Evolutionary conservation across 345 rosid genomes (phyloP).

Genomic region (Carallia brachiata): DNA sequence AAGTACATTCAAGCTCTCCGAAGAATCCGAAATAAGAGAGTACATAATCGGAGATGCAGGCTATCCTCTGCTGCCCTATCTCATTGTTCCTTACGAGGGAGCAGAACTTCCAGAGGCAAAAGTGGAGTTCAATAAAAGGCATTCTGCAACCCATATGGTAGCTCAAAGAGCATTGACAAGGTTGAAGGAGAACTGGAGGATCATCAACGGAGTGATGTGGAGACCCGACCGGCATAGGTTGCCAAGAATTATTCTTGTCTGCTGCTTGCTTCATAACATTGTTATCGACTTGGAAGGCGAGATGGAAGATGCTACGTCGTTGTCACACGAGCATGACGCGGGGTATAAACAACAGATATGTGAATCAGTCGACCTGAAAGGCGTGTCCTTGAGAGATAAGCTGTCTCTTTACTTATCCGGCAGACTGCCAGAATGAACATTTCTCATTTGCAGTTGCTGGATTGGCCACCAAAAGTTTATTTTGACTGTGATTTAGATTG

Average conservation of each 20-base stretch:
- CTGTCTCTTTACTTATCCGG: constrained; percentile 40
- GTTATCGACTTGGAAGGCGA: constrained; percentile 52
- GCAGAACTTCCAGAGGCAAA: constrained; percentile 35
- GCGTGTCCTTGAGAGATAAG: constrained; percentile 44
- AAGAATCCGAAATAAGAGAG: constrained; percentile 49
- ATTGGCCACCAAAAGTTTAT: background rate
- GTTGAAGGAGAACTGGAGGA: constrained; percentile 57
- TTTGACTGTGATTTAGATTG: constrained; percentile 8
- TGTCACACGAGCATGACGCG: constrained; percentile 36
- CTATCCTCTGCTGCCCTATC: constrained; percentile 58
- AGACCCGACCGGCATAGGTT: constrained; percentile 60
- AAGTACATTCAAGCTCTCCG: constrained; percentile 32
- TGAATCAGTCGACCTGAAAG: constrained; percentile 34
- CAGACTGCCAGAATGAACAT: constrained; percentile 25
- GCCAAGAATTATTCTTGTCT: constrained; percentile 60
- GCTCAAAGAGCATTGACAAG: constrained; percentile 53
- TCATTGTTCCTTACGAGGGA: constrained; percentile 48
- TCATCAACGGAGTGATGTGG: constrained; percentile 65
- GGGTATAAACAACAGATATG: constrained; percentile 47
- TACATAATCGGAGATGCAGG: constrained; percentile 59
- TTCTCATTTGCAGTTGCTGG: constrained; percentile 6
- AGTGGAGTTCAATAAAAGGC: constrained; percentile 46
- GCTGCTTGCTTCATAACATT: constrained; percentile 71
- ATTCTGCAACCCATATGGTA: constrained; percentile 37
- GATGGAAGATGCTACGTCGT: constrained; percentile 26